phyloP scores from a whole-genome alignment of 108 stramenopile genomes.

The Tribonema minus region DNA sequence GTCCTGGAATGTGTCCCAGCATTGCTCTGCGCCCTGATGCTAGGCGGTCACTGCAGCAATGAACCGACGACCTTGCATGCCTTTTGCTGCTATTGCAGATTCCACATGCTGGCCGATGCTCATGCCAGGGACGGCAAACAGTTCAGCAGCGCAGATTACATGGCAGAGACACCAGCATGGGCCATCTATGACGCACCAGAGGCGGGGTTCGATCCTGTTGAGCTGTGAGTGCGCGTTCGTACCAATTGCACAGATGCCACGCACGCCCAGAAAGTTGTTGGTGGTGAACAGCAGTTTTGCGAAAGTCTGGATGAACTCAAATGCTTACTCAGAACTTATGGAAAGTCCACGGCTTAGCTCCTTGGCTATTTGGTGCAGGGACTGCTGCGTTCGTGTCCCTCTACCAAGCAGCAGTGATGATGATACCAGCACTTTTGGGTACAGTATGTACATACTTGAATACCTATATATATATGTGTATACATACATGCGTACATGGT shows the following conservation, averaged over 20 bases:
- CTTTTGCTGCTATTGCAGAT: not conserved
- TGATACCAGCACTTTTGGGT: no score
- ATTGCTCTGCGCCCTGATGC: not conserved
- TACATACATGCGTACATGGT: no score
- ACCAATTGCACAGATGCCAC: not conserved
- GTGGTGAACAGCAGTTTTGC: not conserved
- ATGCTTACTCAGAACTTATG: not conserved
- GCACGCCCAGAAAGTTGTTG: not conserved
- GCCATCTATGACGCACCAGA: conserved; percentile 81
- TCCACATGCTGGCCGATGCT: not conserved
- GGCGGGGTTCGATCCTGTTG: conserved; percentile 83
- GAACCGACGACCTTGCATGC: no score
- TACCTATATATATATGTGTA: no score
- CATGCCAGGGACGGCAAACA: conserved; percentile 8
- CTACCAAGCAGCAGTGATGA: no score
- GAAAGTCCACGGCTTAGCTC: not conserved
- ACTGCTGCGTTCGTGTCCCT: no score
- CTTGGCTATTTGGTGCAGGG: not conserved
- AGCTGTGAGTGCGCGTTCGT: not conserved
- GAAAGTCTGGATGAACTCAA: not conserved
- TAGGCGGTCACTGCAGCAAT: no score
- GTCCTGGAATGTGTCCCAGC: not conserved
- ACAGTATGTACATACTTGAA: no score
- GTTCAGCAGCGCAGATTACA: conserved; percentile 78
- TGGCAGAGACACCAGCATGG: conserved; percentile 79